phyloP scores from a whole-genome alignment of 2,329 filamentous ascomycete genomes.

The Trichoderma pleuroti region DNA sequence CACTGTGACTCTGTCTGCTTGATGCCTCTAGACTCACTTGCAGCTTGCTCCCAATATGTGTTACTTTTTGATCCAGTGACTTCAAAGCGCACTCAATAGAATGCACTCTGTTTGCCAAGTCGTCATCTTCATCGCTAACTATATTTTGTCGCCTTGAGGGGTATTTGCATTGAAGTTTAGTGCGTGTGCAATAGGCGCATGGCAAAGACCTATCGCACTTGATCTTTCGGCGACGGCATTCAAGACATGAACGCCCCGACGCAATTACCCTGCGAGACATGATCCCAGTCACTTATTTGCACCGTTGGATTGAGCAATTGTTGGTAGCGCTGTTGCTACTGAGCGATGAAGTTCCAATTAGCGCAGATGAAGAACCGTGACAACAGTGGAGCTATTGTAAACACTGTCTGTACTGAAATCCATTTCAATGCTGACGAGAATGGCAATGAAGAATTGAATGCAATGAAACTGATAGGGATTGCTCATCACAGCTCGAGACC shows the following conservation, averaged over 20 bases:
- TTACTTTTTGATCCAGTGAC: not conserved
- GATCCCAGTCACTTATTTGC: not conserved
- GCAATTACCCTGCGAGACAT: slow-evolving; percentile 19
- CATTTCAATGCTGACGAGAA: not conserved
- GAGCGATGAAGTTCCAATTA: not conserved
- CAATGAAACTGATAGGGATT: not conserved
- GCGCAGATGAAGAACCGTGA: not conserved
- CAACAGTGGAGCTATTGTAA: not conserved
- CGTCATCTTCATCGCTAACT: not conserved
- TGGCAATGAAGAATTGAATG: not conserved
- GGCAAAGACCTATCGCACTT: slow-evolving; percentile 21
- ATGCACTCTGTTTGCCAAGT: not conserved
- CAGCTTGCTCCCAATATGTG: not conserved
- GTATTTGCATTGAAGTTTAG: slow-evolving; percentile 18
- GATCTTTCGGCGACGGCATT: slow-evolving; percentile 23
- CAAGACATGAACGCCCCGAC: slow-evolving; percentile 19
- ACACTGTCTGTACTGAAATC: not conserved
- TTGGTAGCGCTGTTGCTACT: not conserved
- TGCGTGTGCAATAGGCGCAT: slow-evolving; percentile 21
- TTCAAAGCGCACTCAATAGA: not conserved
- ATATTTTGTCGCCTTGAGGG: slow-evolving; percentile 1
- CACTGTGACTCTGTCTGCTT: not conserved
- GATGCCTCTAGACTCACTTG: not conserved
- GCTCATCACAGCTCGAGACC: not conserved
- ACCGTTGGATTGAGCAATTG: not conserved